A percentile compares a stretch with the other conserved stretches of the same genome.
These are phyloP conservation scores for Pseudonitzschia delicatissima DNA, from an alignment of 108 stramenopile genomes.

Conservation along the genomic window DNA sequence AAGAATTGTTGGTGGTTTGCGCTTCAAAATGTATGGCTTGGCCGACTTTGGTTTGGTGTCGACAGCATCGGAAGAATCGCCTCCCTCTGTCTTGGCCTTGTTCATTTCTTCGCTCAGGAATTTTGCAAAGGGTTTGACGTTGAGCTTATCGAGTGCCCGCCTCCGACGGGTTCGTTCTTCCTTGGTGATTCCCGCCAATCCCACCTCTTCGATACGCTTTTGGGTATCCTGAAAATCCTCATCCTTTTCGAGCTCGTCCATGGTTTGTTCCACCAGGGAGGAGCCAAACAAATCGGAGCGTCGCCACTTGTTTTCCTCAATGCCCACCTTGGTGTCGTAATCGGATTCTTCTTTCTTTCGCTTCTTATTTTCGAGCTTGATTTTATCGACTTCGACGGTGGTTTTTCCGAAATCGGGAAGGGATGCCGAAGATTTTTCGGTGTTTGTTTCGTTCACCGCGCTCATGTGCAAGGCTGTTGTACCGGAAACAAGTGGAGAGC, in stretches of 20 bases:
- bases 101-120: conserved; percentile 51
- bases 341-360: neutral
- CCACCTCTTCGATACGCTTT: conserved; percentile 49
- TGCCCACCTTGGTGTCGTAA: neutral
- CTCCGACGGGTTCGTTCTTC: conserved; percentile 87
- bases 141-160: conserved; percentile 82
- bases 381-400: conserved; percentile 48
- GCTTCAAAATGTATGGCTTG: conserved; percentile 19
- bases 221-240: conserved; percentile 65
- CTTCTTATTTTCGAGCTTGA: conserved; percentile 11
- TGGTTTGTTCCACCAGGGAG: conserved; percentile 67
- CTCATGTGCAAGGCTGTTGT: neutral
- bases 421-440: neutral
- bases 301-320: conserved; percentile 34
- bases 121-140: conserved; percentile 76
- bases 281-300: conserved; percentile 57
- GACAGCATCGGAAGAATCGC: neutral
- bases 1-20: conserved; percentile 53
- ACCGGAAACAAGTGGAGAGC: too few relatives aligned
- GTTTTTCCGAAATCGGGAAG: conserved; percentile 57
- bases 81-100: neutral
- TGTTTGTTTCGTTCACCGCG: neutral
- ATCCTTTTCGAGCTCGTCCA: conserved; percentile 61
- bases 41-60: neutral
- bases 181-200: conserved; percentile 53